Evolutionary conservation across 192 early-diverging fungal genomes (phyloP).

Genomic region (Dissophora globulifera): DNA sequence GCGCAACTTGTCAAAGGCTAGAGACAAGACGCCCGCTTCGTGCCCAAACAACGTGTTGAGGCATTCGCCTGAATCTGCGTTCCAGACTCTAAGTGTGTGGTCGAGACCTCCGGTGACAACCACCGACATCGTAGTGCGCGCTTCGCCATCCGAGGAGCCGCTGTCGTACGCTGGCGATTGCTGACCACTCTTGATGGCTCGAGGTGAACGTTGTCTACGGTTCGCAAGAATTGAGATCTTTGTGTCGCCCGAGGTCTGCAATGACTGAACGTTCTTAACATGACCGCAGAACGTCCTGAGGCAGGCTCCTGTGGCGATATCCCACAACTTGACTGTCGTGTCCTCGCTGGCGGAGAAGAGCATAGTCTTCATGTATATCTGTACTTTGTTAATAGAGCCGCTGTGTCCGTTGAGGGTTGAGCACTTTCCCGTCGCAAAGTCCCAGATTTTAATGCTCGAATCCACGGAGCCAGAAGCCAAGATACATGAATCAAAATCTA

Average conservation of each 20-base stretch:
- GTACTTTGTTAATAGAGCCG: constrained; percentile 93
- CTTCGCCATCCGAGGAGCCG: constrained; percentile 27
- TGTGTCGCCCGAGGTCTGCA: constrained; percentile 44
- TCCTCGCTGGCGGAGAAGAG: constrained; percentile 92
- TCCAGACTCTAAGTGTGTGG: constrained; percentile 91
- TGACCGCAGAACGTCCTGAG: constrained; percentile 76
- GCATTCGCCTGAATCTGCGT: constrained; percentile 80
- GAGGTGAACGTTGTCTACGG: constrained; percentile 2
- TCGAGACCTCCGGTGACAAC: constrained; percentile 89
- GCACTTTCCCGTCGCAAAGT: constrained; percentile 72
- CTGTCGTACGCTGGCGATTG: constrained; percentile 15
- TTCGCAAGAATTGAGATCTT: constrained; percentile 32
- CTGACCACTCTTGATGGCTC: background rate
- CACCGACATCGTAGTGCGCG: constrained; percentile 44
- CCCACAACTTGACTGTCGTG: constrained; percentile 83
- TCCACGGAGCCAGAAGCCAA: constrained; percentile 89
- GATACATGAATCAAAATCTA: constrained; percentile 82
- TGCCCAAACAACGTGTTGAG: constrained; percentile 85
- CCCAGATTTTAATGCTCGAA: constrained; percentile 87
- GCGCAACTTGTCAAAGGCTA: constrained; percentile 81
- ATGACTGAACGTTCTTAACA: constrained; percentile 75
- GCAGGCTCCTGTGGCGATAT: constrained; percentile 77
- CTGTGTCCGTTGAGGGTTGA: constrained; percentile 83
- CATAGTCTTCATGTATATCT: constrained; percentile 71
- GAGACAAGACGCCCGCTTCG: constrained; percentile 79